Conservation (phyloP, 805 yeast genomes). For the Suhomyces kilbournensis region DNA sequence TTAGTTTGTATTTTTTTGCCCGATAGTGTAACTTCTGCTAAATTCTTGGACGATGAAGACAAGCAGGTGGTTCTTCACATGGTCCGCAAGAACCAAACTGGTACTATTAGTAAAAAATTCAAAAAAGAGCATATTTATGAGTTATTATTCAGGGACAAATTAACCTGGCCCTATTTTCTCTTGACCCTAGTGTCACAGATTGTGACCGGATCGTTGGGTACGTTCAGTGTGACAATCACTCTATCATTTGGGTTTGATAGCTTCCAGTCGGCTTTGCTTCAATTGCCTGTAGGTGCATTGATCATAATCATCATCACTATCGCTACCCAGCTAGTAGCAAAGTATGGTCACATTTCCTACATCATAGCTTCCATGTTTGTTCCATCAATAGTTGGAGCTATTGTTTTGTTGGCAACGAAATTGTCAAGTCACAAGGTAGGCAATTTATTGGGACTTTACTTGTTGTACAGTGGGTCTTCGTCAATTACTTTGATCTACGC, state of each 20-base stretch:
- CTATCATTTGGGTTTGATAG: constrained; percentile 48
- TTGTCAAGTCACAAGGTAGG: constrained; percentile 37
- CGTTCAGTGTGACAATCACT: constrained; percentile 53
- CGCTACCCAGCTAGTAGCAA: constrained; percentile 30
- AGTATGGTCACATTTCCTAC: constrained; percentile 24
- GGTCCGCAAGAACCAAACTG: constrained; percentile 49
- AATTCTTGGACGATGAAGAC: constrained; percentile 40
- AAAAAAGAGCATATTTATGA: constrained; percentile 46
- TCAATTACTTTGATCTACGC: constrained; percentile 56
- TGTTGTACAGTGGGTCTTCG: constrained; percentile 55
- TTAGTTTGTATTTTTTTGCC: constrained; percentile 46
- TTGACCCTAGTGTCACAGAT: constrained; percentile 47
- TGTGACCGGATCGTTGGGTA: constrained; percentile 51
- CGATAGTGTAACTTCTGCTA: constrained; percentile 41
- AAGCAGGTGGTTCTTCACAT: constrained; percentile 41
- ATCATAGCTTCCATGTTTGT: constrained; percentile 27
- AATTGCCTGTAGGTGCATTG: constrained; percentile 46
- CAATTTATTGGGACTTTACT: constrained; percentile 47
- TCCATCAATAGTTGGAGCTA: constrained; percentile 35
- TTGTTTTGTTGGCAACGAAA: constrained; percentile 37
- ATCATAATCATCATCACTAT: constrained; percentile 29
- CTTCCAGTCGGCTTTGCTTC: constrained; percentile 46
- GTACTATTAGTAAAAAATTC: constrained; percentile 47
- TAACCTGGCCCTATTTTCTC: constrained; percentile 48
- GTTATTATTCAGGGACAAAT: constrained; percentile 43